These are phyloP conservation scores for Abortiporus biennis DNA, from an alignment of 1,284 basidiomycete species.

Conservation along the genomic window DNA sequence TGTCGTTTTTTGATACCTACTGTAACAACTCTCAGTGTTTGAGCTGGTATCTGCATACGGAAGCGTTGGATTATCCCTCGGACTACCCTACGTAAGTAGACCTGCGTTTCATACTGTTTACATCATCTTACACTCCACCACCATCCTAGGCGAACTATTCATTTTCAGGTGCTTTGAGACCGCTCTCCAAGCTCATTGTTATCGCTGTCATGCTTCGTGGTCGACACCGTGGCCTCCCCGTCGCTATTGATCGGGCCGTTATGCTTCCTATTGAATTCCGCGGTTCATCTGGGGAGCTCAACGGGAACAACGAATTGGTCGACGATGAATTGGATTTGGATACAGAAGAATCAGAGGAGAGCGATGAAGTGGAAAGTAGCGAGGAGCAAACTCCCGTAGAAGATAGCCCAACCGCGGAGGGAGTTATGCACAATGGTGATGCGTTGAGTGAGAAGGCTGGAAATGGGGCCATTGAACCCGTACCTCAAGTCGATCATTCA, in stretches of 20 bases:
- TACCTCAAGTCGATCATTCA: too few species aligned
- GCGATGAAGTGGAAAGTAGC: too few species aligned
- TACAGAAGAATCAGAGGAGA: too few species aligned
- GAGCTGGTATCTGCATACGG: constrained; percentile 91
- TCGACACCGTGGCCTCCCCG: constrained; percentile 83
- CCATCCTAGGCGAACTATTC: constrained; percentile 67
- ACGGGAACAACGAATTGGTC: too few species aligned
- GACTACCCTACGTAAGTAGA: constrained; percentile 53
- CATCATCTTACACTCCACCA: neutral
- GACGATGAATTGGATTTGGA: too few species aligned
- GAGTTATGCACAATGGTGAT: too few species aligned
- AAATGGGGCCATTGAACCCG: too few species aligned
- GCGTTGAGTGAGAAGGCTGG: too few species aligned
- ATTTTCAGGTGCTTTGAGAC: constrained; percentile 72
- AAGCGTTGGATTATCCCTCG: constrained; percentile 81
- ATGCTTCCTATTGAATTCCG: constrained; percentile 68
- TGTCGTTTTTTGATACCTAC: constrained; percentile 10
- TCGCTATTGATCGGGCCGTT: constrained; percentile 85
- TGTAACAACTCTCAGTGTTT: constrained; percentile 48
- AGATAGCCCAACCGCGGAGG: too few species aligned
- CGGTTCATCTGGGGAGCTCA: too few species aligned
- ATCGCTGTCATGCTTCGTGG: constrained; percentile 89
- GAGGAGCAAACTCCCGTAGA: too few species aligned
- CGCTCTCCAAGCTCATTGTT: constrained; percentile 85
- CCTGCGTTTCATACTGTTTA: neutral